phyloP scores from a whole-genome alignment of 2,329 filamentous ascomycete genomes.

The Xylariaceae sp. region DNA sequence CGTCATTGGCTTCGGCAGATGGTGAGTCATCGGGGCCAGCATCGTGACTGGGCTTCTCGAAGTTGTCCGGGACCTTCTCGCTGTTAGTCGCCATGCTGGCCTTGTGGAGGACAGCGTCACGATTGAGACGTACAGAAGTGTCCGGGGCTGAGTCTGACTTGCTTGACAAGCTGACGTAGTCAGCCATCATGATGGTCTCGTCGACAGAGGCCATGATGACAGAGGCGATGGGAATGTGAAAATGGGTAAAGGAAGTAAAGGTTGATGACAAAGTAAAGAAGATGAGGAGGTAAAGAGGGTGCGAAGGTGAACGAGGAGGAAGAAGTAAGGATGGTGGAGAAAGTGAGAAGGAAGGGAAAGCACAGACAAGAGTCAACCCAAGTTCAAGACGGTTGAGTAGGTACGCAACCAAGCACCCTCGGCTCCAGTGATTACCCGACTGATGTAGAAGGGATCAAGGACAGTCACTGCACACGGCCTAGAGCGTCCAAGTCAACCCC shows the following conservation, averaged over 20 bases:
- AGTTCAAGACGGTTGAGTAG: neutral
- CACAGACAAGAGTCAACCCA: neutral
- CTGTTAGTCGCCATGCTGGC: neutral
- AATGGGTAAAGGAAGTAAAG: too few relatives aligned
- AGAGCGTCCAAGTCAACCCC: neutral
- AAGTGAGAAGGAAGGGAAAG: neutral
- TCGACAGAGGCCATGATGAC: too few relatives aligned
- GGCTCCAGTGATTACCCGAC: neutral
- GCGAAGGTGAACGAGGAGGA: too few relatives aligned
- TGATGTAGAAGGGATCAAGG: neutral
- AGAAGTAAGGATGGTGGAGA: neutral
- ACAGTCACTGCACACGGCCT: neutral
- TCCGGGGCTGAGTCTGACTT: too few relatives aligned
- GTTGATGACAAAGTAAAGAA: too few relatives aligned
- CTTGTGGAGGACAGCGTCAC: too few relatives aligned
- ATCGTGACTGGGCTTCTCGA: slow-evolving; percentile 20
- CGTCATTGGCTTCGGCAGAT: slow-evolving; percentile 17
- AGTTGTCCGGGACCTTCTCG: slow-evolving; percentile 5
- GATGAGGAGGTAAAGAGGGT: too few relatives aligned
- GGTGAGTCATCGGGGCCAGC: neutral
- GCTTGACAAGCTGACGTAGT: too few relatives aligned
- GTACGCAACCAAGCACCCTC: neutral
- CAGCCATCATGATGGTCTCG: too few relatives aligned
- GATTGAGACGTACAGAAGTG: too few relatives aligned
- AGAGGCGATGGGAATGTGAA: too few relatives aligned